Evolutionary conservation across 257 asterid species (phyloP).

Genomic region (Dorcoceras hygrometricum): DNA sequence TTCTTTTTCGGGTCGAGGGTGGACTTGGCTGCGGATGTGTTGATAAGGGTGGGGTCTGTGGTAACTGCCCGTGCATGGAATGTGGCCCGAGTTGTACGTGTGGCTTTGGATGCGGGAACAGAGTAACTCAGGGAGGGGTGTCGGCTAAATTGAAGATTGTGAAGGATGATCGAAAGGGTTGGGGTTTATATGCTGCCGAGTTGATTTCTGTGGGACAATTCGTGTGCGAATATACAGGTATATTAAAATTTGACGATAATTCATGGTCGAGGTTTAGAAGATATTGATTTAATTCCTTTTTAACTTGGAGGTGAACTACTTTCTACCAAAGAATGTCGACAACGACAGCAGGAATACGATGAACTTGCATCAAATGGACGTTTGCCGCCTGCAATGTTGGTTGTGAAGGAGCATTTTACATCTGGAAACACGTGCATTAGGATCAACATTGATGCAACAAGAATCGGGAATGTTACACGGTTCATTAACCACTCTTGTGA

Average conservation of each 20-base stretch:
- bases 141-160: conserved; percentile 49
- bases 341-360: conserved; percentile 60
- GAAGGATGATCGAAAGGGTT: conserved; percentile 58
- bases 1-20: conserved; percentile 58
- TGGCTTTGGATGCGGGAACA: conserved; percentile 51
- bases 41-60: conserved; percentile 32
- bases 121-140: conserved; percentile 65
- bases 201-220: conserved; percentile 54
- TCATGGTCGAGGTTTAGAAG: neutral
- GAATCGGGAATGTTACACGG: conserved; percentile 68
- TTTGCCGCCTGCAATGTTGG: conserved; percentile 64
- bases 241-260: neutral
- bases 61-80: conserved; percentile 46
- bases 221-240: conserved; percentile 87
- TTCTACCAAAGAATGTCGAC: conserved; percentile 66
- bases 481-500: conserved; percentile 93
- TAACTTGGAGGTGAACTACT: conserved; percentile 69
- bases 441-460: conserved; percentile 84
- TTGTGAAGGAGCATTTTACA: conserved; percentile 81
- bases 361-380: conserved; percentile 30
- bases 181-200: conserved; percentile 74
- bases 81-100: conserved; percentile 82
- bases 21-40: conserved; percentile 63
- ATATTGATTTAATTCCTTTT: neutral
- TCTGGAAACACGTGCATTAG: conserved; percentile 67